phyloP scores from a whole-genome alignment of 2,329 filamentous ascomycete species.

The Pseudogymnoascus sp. region DNA sequence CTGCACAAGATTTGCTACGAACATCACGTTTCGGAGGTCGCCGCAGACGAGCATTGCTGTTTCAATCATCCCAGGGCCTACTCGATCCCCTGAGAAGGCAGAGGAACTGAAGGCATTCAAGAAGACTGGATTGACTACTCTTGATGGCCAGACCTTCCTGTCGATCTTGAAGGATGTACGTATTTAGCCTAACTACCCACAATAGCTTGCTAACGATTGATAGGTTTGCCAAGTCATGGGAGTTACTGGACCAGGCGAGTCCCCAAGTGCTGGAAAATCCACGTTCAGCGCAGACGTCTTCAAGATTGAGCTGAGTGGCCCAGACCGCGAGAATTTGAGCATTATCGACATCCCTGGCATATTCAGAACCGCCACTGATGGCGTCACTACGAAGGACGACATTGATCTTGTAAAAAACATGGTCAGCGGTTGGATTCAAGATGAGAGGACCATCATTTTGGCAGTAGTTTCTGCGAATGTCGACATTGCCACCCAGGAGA shows the following conservation, averaged over 20 bases:
- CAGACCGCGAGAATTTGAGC: constrained; percentile 42
- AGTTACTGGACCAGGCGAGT: constrained; percentile 12
- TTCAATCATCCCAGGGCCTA: constrained; percentile 12
- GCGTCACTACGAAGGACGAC: constrained; percentile 29
- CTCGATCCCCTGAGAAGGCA: not conserved
- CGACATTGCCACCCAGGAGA: constrained; percentile 25
- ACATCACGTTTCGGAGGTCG: constrained; percentile 28
- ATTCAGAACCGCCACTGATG: constrained; percentile 32
- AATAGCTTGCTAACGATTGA: not conserved
- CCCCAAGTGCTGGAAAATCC: not conserved
- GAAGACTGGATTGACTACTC: constrained; percentile 9
- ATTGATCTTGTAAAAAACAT: constrained; percentile 38
- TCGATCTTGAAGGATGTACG: constrained; percentile 13
- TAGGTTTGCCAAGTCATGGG: constrained; percentile 13
- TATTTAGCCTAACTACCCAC: not conserved
- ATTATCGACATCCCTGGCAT: constrained; percentile 52
- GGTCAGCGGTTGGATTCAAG: constrained; percentile 45
- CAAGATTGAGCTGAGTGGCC: constrained; percentile 17
- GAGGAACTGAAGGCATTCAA: not conserved
- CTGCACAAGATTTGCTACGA: constrained; percentile 36
- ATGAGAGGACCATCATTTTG: constrained; percentile 30
- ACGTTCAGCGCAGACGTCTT: constrained; percentile 17
- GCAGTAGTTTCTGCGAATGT: constrained; percentile 16
- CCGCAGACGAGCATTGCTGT: constrained; percentile 24
- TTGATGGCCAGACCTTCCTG: constrained; percentile 9